These are phyloP conservation scores for Eucalyptus regnans DNA, from an alignment of 345 rosid genomes.

Conservation along the genomic window DNA sequence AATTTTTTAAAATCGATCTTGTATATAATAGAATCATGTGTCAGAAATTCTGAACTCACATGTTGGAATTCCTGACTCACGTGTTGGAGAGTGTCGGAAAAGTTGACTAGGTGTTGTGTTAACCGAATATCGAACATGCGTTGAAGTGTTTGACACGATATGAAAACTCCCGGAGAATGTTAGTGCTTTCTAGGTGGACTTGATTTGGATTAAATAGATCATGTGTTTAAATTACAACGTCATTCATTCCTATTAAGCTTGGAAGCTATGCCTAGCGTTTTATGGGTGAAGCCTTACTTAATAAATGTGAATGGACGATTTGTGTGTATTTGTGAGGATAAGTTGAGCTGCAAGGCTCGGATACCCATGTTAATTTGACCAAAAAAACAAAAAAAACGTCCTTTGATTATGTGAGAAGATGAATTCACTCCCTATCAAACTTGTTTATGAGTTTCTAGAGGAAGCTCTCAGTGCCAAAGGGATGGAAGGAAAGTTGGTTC, in stretches of 20 bases:
- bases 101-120: too few species aligned
- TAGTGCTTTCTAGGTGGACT: too few species aligned
- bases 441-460: background rate
- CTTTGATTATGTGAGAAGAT: background rate
- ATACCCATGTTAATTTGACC: background rate
- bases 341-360: accelerated
- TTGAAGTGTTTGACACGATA: too few species aligned
- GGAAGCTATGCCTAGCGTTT: background rate
- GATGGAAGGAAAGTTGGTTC: background rate
- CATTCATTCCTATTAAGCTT: background rate
- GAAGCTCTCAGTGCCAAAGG: background rate
- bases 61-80: too few species aligned
- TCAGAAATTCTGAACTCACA: too few species aligned
- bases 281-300: background rate
- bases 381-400: background rate
- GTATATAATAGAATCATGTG: too few species aligned
- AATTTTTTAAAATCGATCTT: too few species aligned
- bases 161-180: too few species aligned
- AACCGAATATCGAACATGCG: too few species aligned
- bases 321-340: background rate
- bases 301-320: background rate
- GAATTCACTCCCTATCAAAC: background rate
- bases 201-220: too few species aligned
- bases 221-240: too few species aligned
- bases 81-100: too few species aligned